Percentiles rank a stretch among this genome's conserved stretches.
Conservation (phyloP, 768 basidiomycete species). For the Lentinula sp. region DNA sequence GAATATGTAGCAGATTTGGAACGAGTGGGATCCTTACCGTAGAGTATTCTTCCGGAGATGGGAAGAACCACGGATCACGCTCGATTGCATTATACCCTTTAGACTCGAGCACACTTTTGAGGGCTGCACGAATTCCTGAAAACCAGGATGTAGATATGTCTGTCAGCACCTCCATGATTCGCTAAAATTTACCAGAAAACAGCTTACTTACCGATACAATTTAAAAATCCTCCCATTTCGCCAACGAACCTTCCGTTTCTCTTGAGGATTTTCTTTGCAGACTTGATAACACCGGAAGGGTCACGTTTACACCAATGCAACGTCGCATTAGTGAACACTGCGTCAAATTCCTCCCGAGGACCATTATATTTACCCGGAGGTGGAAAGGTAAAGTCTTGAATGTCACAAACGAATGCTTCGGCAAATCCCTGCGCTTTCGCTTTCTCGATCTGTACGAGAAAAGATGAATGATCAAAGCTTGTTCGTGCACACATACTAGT, state of each 20-base stretch:
- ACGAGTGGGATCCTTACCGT: constrained; percentile 28
- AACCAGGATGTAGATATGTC: not conserved
- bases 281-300: constrained; percentile 58
- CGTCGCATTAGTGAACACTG: constrained; percentile 74
- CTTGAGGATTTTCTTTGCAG: constrained; percentile 56
- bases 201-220: constrained; percentile 48
- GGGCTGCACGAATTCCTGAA: constrained; percentile 54
- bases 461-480: not conserved
- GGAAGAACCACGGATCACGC: constrained; percentile 84
- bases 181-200: too few species aligned
- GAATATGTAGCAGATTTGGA: not conserved
- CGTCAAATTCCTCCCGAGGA: constrained; percentile 48
- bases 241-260: constrained; percentile 57
- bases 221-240: constrained; percentile 77
- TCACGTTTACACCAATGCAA: constrained; percentile 84
- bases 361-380: constrained; percentile 18
- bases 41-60: constrained; percentile 61
- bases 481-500: too few species aligned
- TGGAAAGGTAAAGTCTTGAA: constrained; percentile 39
- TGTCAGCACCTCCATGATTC: too few species aligned
- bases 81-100: constrained; percentile 52
- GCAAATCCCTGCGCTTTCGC: constrained; percentile 41
- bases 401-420: constrained; percentile 46
- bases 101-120: constrained; percentile 46
- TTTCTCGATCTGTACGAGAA: constrained; percentile 41